Evolutionary conservation across 2,329 filamentous ascomycete species (phyloP).

Genomic region (Talaromyces sp.): DNA sequence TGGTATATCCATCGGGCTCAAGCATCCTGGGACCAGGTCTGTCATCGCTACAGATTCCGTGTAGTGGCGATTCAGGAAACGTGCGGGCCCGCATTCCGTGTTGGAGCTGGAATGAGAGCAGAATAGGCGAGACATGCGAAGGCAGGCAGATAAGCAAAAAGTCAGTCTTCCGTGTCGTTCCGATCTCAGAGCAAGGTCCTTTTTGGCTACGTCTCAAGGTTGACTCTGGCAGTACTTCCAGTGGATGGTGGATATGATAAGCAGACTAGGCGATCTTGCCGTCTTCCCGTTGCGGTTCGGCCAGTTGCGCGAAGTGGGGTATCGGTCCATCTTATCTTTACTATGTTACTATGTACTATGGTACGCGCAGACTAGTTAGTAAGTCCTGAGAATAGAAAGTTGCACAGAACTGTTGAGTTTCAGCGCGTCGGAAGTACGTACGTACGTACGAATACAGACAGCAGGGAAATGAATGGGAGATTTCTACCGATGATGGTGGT

Average conservation of each 20-base stretch:
- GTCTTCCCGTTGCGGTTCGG: conserved; percentile 17
- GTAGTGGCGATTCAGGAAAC: conserved; percentile 2
- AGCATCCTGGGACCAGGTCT: not conserved
- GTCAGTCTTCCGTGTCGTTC: not conserved
- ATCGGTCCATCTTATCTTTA: not conserved
- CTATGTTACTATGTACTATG: not conserved
- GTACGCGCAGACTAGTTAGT: too few relatives aligned
- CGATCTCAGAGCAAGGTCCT: not conserved
- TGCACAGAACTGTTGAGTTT: conserved; percentile 4
- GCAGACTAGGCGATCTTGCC: conserved; percentile 7
- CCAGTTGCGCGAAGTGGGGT: conserved; percentile 20
- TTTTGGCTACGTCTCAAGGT: not conserved
- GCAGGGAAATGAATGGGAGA: not conserved
- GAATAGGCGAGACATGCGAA: not conserved
- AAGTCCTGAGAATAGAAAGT: not conserved
- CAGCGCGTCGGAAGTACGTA: too few relatives aligned
- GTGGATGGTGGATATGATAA: not conserved
- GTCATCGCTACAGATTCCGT: not conserved
- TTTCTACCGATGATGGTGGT: not conserved
- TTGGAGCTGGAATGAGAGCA: not conserved
- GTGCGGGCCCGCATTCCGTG: conserved; percentile 10
- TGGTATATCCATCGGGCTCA: not conserved
- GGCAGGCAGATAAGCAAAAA: not conserved
- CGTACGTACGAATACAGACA: not conserved
- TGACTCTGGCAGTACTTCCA: not conserved